Evolutionary conservation across 768 basidiomycete genomes (phyloP).

Genomic region (Mycena crocata): DNA sequence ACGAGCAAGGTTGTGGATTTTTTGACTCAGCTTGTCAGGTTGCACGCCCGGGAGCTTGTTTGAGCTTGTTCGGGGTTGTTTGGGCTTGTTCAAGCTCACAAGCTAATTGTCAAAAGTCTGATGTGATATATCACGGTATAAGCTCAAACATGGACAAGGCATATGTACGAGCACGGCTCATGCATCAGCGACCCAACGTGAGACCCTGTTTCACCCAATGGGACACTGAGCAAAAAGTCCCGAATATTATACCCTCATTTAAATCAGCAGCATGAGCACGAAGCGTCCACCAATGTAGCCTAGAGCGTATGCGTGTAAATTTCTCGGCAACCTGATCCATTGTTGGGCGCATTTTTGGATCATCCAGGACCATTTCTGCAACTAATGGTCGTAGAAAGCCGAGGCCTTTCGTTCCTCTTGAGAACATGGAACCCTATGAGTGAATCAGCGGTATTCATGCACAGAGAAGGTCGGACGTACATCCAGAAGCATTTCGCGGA

Average conservation of each 20-base stretch:
- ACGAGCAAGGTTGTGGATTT: too few relatives aligned
- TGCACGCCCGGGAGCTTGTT: too few relatives aligned
- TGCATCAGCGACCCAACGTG: too few relatives aligned
- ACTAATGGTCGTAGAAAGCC: slow-evolving; percentile 46
- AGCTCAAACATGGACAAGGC: too few relatives aligned
- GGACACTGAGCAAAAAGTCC: not conserved
- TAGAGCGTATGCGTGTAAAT: slow-evolving; percentile 34
- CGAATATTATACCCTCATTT: not conserved
- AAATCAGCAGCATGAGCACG: slow-evolving; percentile 37
- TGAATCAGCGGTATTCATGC: not conserved
- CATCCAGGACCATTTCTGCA: slow-evolving; percentile 48
- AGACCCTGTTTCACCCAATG: not conserved
- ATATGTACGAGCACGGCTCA: too few relatives aligned
- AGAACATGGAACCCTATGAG: not conserved
- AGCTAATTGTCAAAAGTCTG: too few relatives aligned
- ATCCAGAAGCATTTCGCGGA: not conserved
- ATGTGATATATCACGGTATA: too few relatives aligned
- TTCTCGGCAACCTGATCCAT: slow-evolving; percentile 50
- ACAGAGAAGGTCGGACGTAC: not conserved
- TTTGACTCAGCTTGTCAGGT: too few relatives aligned
- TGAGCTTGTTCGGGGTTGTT: too few relatives aligned
- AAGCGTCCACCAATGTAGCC: slow-evolving; percentile 44
- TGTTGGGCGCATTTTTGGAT: slow-evolving; percentile 48
- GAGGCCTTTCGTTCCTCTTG: slow-evolving; percentile 40
- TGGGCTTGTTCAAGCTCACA: too few relatives aligned